A percentile compares a stretch with the other conserved stretches of the same genome.
These are phyloP conservation scores for Bisporella sp. DNA, from an alignment of 2,329 filamentous ascomycete genomes.

Conservation along the genomic window DNA sequence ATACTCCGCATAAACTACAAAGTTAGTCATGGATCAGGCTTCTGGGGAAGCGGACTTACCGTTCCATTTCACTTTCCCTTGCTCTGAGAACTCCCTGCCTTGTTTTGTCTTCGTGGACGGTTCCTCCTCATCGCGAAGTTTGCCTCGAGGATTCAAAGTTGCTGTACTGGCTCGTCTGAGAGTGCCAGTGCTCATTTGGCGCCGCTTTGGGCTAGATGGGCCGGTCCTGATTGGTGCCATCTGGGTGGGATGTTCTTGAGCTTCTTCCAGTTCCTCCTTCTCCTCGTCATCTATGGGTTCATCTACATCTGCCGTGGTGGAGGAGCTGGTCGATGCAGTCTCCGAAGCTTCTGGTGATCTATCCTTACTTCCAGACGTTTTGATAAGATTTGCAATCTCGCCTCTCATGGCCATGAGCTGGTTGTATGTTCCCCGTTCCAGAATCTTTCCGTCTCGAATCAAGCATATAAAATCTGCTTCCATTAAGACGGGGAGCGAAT, in stretches of 20 bases:
- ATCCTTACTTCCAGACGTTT: slow-evolving; percentile 50
- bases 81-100: slow-evolving; percentile 79
- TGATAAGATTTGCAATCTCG: slow-evolving; percentile 77
- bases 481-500: slow-evolving; percentile 84
- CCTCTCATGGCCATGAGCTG: slow-evolving; percentile 93
- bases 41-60: slow-evolving; percentile 26
- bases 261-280: slow-evolving; percentile 61
- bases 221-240: slow-evolving; percentile 66
- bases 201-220: slow-evolving; percentile 44
- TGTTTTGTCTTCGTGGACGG: slow-evolving; percentile 69
- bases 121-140: slow-evolving; percentile 77
- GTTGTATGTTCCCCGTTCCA: slow-evolving; percentile 84
- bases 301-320: slow-evolving; percentile 48
- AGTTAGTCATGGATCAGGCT: slow-evolving; percentile 13
- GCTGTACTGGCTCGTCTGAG: slow-evolving; percentile 85
- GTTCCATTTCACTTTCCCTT: slow-evolving; percentile 96
- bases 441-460: slow-evolving; percentile 72
- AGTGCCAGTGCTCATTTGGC: slow-evolving; percentile 68
- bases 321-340: slow-evolving; percentile 46
- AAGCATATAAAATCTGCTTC: slow-evolving; percentile 87
- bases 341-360: slow-evolving; percentile 25
- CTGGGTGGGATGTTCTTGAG: slow-evolving; percentile 69
- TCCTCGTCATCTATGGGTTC: slow-evolving; percentile 44
- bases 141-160: slow-evolving; percentile 80
- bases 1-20: slow-evolving; percentile 77